Evolutionary conservation across 208 protist genomes (phyloP).

Genomic region (Wallacemonas sp.): DNA sequence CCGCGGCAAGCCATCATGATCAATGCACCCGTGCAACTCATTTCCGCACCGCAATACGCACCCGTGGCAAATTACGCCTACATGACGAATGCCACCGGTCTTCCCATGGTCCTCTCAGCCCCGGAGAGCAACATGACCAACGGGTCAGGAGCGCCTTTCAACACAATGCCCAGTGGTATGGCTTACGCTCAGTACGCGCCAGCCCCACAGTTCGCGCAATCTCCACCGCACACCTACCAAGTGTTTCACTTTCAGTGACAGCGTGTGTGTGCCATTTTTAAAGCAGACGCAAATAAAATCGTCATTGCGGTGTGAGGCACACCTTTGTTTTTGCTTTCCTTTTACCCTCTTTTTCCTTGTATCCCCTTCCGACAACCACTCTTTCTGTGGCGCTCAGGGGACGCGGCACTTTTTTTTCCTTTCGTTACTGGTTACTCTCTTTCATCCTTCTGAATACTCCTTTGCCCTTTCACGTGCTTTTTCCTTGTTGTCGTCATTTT

Average conservation of each 20-base stretch:
- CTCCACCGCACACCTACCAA: not conserved
- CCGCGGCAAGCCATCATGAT: not conserved
- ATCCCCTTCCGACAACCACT: not conserved
- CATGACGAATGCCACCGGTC: not conserved
- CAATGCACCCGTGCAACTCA: not conserved
- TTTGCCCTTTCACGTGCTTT: not conserved
- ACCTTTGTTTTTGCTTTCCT: slow-evolving; percentile 1
- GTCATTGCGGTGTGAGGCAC: not conserved
- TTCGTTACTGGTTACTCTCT: slow-evolving; percentile 1
- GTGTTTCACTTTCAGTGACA: not conserved
- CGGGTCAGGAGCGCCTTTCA: not conserved
- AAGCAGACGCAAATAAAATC: not conserved
- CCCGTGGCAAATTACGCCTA: slow-evolving; percentile 2
- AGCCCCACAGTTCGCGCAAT: not conserved
- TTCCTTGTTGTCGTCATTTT: not conserved
- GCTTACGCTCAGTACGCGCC: not conserved
- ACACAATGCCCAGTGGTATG: not conserved
- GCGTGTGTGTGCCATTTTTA: not conserved
- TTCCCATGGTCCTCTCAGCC: slow-evolving; percentile 5
- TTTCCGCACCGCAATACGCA: not conserved
- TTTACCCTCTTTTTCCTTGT: not conserved
- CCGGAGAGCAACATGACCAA: not conserved
- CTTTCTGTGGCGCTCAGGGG: not conserved
- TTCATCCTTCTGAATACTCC: slow-evolving; percentile 4
- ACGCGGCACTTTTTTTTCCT: not conserved